Evolutionary conservation across 1,284 basidiomycete species (phyloP).

Genomic region (Malassezia furfur): DNA sequence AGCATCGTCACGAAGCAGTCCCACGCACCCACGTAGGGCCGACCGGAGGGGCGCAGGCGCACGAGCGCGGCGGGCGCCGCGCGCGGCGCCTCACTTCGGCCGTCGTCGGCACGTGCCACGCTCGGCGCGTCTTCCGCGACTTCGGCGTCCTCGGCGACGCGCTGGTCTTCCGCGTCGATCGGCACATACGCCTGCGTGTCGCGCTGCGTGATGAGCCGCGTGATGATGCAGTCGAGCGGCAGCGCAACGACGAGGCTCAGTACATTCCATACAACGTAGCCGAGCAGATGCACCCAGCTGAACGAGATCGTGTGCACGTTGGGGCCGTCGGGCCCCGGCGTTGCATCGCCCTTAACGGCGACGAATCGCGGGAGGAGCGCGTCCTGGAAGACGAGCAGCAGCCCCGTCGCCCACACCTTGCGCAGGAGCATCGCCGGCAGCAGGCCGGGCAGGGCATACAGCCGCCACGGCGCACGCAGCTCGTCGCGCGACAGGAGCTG

Average conservation of each 20-base stretch:
- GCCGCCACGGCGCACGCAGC: constrained; percentile 34
- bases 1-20: constrained; percentile 42
- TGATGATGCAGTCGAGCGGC: constrained; percentile 40
- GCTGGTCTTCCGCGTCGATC: background rate
- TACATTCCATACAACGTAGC: constrained; percentile 18
- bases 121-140: background rate
- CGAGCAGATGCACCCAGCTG: background rate
- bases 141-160: background rate
- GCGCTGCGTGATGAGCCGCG: constrained; percentile 37
- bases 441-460: constrained; percentile 35
- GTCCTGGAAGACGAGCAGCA: background rate
- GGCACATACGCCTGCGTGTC: background rate
- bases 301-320: background rate
- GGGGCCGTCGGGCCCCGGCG: background rate
- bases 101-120: constrained; percentile 20
- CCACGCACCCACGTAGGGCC: constrained; percentile 32
- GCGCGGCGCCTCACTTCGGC: constrained; percentile 20
- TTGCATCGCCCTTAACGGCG: background rate
- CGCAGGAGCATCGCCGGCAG: constrained; percentile 27
- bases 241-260: constrained; percentile 31
- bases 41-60: constrained; percentile 15
- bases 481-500: constrained; percentile 35
- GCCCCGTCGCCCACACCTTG: background rate
- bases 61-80: constrained; percentile 20
- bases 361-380: background rate